A percentile compares a stretch with the other conserved stretches of the same genome.
Evolutionary conservation across 768 basidiomycete genomes (phyloP).

Genomic region (Lactifluus hygrophoroides): DNA sequence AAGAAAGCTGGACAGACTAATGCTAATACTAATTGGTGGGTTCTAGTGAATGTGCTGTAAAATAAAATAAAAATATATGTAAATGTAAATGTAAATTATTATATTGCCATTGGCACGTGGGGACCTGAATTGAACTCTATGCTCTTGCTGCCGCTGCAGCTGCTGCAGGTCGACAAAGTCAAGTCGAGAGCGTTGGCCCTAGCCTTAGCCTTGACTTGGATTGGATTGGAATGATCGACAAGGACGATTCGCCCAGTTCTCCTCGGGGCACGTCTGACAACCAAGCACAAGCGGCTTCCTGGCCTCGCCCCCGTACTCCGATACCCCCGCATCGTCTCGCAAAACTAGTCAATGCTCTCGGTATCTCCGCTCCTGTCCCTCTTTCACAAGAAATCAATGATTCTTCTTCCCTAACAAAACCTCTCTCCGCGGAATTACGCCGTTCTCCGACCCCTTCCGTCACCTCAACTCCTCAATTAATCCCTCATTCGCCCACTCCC

Average conservation of each 20-base stretch:
- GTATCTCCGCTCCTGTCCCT: slow-evolving; percentile 68
- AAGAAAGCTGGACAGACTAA: too few relatives aligned
- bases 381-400: slow-evolving; percentile 26
- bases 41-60: too few relatives aligned
- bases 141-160: too few relatives aligned
- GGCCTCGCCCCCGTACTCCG: slow-evolving; percentile 64
- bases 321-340: slow-evolving; percentile 70
- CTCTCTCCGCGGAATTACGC: slow-evolving; percentile 20
- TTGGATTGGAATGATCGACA: neutral
- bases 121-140: too few relatives aligned
- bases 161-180: too few relatives aligned
- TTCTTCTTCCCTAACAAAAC: slow-evolving; percentile 10
- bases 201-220: too few relatives aligned
- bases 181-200: too few relatives aligned
- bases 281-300: slow-evolving; percentile 27
- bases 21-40: too few relatives aligned
- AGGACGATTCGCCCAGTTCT: neutral
- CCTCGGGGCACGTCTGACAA: neutral
- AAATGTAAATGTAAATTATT: too few relatives aligned
- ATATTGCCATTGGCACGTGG: too few relatives aligned
- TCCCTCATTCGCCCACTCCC: slow-evolving; percentile 28
- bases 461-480: slow-evolving; percentile 33
- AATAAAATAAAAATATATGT: too few relatives aligned
- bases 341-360: slow-evolving; percentile 78
- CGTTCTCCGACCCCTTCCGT: slow-evolving; percentile 32